phyloP scores from a whole-genome alignment of 1,139 yeast genomes.

The Geotrichum klebahnii region DNA sequence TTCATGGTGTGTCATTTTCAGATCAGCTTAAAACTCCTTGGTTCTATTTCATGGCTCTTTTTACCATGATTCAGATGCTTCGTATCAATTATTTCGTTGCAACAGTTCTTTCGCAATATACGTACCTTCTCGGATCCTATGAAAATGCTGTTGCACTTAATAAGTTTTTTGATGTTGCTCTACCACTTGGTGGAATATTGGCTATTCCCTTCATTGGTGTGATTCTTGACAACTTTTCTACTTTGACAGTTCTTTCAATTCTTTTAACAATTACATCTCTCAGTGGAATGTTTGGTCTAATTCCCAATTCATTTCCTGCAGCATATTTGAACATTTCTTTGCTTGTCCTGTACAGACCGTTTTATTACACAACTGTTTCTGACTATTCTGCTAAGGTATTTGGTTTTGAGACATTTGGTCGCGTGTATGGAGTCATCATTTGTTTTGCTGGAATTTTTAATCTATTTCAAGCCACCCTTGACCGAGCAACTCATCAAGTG shows the following conservation, averaged over 20 bases:
- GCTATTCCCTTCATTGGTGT: conserved; percentile 85
- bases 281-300: conserved; percentile 22
- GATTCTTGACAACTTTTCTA: conserved; percentile 69
- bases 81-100: conserved; percentile 90
- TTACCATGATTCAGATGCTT: conserved; percentile 83
- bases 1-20: conserved; percentile 61
- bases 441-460: conserved; percentile 77
- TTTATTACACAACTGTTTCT: conserved; percentile 85
- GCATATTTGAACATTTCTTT: conserved; percentile 60
- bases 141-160: conserved; percentile 57
- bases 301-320: conserved; percentile 49
- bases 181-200: conserved; percentile 81
- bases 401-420: conserved; percentile 88
- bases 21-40: conserved; percentile 71
- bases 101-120: conserved; percentile 74
- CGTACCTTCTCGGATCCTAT: conserved; percentile 55
- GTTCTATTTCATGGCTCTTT: conserved; percentile 71
- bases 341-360: conserved; percentile 83
- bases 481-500: conserved; percentile 59
- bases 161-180: conserved; percentile 73
- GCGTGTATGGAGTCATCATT: conserved; percentile 83
- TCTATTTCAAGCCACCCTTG: conserved; percentile 65
- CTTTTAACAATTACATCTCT: conserved; percentile 39
- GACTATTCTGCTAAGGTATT: conserved; percentile 90
- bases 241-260: conserved; percentile 53